Evolutionary conservation across 1,284 basidiomycete genomes (phyloP), one percentile per base, ranked within the genome.

Genomic region (Cryptococcus jaspeensis): DNA sequence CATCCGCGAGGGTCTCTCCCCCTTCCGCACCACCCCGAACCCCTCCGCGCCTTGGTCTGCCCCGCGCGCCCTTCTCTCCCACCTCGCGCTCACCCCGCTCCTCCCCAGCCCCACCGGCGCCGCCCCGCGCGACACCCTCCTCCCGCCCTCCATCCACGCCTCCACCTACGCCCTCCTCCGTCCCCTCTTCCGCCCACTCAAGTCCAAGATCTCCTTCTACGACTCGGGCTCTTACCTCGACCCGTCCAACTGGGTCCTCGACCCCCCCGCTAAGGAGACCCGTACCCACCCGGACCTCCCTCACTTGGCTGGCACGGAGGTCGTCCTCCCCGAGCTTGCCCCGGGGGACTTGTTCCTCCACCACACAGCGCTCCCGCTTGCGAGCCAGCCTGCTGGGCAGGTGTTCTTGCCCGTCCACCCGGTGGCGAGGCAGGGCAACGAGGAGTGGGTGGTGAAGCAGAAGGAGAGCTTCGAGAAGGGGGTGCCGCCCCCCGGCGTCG

Each of bases 311-410:
- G 64, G 59, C 50, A 54, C 65, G 11, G 54, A 56, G 37, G 60
- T 63, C 9, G 43, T 53, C 7, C 32, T 64, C 16, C 63, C 69
- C 20, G 39, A 53, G 11, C 61, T 76, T 20, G 52, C 58, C 16
- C 67, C 74, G 15, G 74, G 74, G 2, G 74, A 76, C 54, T 62
- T 76, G 44, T 52, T 76, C 52, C 53, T 66, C 56, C 61, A 65
- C 44, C 69, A 74, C 57, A 55, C 70, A 6, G 55, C 67, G 12
- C 49, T 69, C 25, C 65, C 61, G 15, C 35, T 69, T 23, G 20
- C 46, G 11, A 48, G 55, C 23, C 54, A 59, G 43, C 40, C 47
- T 4, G 35, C 49, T 3, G 60, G 52, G n/a, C 61, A 62, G 42
- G 59, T 71, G 16, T 65, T 73, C 56, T 61, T 72, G 7, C 70